Base-by-base conservation (phyloP, 75 land plant genomes). In the Pseudotsuga menziesii region DNA sequence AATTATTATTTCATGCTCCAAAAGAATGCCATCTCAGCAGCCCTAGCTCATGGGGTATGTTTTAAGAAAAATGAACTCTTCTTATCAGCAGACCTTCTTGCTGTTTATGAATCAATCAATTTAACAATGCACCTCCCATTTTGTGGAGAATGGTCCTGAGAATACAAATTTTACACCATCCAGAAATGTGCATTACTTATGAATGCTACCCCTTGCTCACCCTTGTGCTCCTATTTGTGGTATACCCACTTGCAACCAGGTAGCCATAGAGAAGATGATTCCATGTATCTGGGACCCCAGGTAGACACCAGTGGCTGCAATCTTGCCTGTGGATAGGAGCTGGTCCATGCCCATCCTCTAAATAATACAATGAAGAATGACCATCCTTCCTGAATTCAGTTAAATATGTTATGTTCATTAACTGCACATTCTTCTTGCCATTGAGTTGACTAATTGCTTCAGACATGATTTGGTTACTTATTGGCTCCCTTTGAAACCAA, bases 241-340 rank as follows among this genome's bases (percentile, higher is more conserved):
- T 77, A 54, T 83, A 90, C 58, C 81, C 91, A 36, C 58, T 85
- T 5, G 79, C 74, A 55, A 92, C 48, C 7, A 89, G 77, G 58
- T 84, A 29, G 32, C 88, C 89, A 77, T 82, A 85, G 23, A 95
- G 84, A 75, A 95, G 78, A 61, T 93, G 88, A 76, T 91, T 93
- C 98, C 97, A 96, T 26, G 88, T 82, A 73, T 96, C 97, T 5
- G 97, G 96, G 55, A 96, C 89, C 32, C 96, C 96, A 15, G 96
- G 98, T 4, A 95, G 76, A 81, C 93, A 95, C 89, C 93, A 95
- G 58, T 95, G 98, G 85, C 93, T 93, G 80, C 98, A 94, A 59
- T 94, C 98, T 76, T 94, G 86, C 6, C 61, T 69, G 5, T 61
- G 62, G 13, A 63, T 15, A 0, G 80, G 55, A 35, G 74, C 66